Evolutionary conservation across 2,329 filamentous ascomycete species (phyloP).

Genomic region (Aspergillus transmontanensis): DNA sequence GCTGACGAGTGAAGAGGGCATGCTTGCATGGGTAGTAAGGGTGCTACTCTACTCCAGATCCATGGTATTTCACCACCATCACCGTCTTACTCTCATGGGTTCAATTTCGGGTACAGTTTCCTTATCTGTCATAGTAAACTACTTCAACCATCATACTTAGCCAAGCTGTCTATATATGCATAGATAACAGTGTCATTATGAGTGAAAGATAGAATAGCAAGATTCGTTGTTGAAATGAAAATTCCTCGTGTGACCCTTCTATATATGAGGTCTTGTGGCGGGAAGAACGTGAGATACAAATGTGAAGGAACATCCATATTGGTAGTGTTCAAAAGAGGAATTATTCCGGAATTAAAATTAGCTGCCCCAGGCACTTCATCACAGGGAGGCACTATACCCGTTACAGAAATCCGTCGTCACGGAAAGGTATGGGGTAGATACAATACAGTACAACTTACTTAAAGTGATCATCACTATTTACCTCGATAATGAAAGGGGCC

Average conservation of each 20-base stretch:
- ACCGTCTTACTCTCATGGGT: neutral
- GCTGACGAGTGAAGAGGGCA: neutral
- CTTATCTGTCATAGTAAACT: too few relatives aligned
- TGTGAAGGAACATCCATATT: neutral
- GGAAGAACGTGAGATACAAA: neutral
- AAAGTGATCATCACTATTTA: constrained; percentile 4
- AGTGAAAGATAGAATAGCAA: too few relatives aligned
- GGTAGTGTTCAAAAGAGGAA: neutral
- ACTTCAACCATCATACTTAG: too few relatives aligned
- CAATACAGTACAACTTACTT: neutral
- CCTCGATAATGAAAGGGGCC: constrained; percentile 3
- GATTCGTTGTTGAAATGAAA: neutral
- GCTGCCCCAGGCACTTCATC: too few relatives aligned
- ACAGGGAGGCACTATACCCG: neutral
- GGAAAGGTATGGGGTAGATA: neutral
- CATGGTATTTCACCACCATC: neutral
- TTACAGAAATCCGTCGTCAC: neutral
- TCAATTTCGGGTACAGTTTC: neutral
- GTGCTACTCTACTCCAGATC: neutral
- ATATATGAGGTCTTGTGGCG: neutral
- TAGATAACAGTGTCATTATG: too few relatives aligned
- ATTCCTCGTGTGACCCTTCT: neutral
- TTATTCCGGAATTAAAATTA: too few relatives aligned
- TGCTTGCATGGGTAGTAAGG: neutral
- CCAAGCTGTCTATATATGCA: too few relatives aligned